Percentiles rank a stretch among this genome's conserved stretches.
Conservation (phyloP, 2,329 filamentous ascomycete species). For the Claviceps lovelessii region DNA sequence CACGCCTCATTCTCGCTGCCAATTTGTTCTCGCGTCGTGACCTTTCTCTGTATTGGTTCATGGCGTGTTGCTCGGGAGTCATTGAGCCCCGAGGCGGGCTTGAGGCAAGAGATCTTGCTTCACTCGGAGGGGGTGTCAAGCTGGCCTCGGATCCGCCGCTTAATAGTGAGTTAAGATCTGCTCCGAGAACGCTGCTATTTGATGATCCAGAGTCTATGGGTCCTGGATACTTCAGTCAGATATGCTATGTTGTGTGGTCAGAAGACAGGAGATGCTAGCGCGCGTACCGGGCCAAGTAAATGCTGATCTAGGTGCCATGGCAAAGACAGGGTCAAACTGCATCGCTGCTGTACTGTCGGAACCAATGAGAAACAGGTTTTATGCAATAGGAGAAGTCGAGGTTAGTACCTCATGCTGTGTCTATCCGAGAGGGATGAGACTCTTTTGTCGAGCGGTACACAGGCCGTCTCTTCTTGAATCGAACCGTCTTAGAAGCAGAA, state of each 20-base stretch:
- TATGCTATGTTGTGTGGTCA: neutral
- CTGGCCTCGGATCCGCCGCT: slow-evolving; percentile 31
- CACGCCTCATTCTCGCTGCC: slow-evolving; percentile 34
- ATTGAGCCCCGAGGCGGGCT: slow-evolving; percentile 42
- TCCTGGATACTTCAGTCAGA: slow-evolving; percentile 9
- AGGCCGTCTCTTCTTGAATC: neutral
- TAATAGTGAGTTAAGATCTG: slow-evolving; percentile 32
- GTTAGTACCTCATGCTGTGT: slow-evolving; percentile 23
- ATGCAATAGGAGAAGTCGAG: neutral
- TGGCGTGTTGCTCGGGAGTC: slow-evolving; percentile 45
- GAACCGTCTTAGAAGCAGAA: too few species aligned
- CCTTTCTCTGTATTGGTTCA: slow-evolving; percentile 47
- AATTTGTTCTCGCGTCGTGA: slow-evolving; percentile 44
- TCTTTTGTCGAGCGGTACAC: neutral
- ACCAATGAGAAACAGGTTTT: neutral
- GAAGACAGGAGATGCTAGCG: slow-evolving; percentile 5
- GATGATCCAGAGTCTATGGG: slow-evolving; percentile 22
- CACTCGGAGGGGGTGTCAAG: slow-evolving; percentile 31
- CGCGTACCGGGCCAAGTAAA: slow-evolving; percentile 35
- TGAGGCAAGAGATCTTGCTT: slow-evolving; percentile 38
- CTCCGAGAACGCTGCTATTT: slow-evolving; percentile 24
- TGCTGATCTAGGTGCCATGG: slow-evolving; percentile 35
- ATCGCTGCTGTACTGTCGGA: slow-evolving; percentile 31
- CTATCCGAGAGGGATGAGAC: neutral
- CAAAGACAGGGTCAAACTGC: slow-evolving; percentile 36